A percentile compares a stretch with the other conserved stretches of the same genome.
phyloP scores from a whole-genome alignment of 1,284 basidiomycete species.

The Apiotrichum brassicae region DNA sequence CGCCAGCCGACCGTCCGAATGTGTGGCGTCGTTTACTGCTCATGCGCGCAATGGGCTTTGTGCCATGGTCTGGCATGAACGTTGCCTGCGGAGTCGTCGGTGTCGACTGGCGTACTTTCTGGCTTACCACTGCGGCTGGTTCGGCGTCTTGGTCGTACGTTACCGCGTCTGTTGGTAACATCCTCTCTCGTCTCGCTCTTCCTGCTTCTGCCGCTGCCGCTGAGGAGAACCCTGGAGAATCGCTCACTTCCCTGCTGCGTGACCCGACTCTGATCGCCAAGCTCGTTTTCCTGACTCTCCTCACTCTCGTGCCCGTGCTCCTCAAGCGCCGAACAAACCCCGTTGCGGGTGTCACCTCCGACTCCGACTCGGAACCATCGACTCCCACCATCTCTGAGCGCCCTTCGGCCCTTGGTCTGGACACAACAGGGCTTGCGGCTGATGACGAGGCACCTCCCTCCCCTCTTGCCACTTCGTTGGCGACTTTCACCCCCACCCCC shows the following conservation, averaged over 20 bases:
- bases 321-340: constrained; percentile 34
- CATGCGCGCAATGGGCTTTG: constrained; percentile 77
- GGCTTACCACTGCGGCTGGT: constrained; percentile 76
- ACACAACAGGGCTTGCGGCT: neutral
- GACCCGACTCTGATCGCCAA: constrained; percentile 47
- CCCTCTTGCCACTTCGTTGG: constrained; percentile 30
- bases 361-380: constrained; percentile 6
- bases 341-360: neutral
- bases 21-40: constrained; percentile 78
- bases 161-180: constrained; percentile 44
- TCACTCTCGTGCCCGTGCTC: constrained; percentile 46
- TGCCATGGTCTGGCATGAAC: constrained; percentile 91
- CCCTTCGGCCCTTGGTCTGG: constrained; percentile 10
- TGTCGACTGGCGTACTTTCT: constrained; percentile 72
- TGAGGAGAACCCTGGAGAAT: constrained; percentile 29
- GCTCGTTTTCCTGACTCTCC: constrained; percentile 41
- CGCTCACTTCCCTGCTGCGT: constrained; percentile 42
- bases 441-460: constrained; percentile 22
- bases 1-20: constrained; percentile 36
- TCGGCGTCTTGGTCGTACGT: constrained; percentile 63
- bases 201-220: constrained; percentile 16
- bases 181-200: constrained; percentile 40
- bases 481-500: constrained; percentile 40
- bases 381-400: constrained; percentile 4
- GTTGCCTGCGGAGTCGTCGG: constrained; percentile 85